A percentile compares a stretch with the other conserved stretches of the same genome.
These are phyloP conservation scores for Auriculariales sp. DNA, from an alignment of 768 basidiomycete species.

Conservation along the genomic window DNA sequence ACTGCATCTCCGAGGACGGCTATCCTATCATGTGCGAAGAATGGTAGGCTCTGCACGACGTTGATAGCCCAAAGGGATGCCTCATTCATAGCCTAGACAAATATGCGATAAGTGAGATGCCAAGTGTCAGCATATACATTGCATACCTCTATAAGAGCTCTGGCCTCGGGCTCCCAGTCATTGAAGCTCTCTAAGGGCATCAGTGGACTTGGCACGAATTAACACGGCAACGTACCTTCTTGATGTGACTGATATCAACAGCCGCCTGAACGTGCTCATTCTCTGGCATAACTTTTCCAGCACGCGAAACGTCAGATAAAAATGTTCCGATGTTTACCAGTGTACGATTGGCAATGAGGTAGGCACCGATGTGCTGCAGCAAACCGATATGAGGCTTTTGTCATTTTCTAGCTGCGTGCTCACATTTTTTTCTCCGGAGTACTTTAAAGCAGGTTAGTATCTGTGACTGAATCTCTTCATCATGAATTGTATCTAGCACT, in stretches of 20 bases:
- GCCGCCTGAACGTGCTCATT: neutral
- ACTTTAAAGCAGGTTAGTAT: too few species aligned
- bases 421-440: neutral
- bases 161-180: neutral
- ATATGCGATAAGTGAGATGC: neutral
- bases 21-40: conserved; percentile 24
- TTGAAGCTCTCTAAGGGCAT: neutral
- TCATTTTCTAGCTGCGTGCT: neutral
- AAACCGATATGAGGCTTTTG: too few species aligned
- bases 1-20: conserved; percentile 37
- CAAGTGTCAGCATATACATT: too few species aligned
- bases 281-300: neutral
- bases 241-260: neutral
- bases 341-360: neutral
- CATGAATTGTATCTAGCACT: neutral
- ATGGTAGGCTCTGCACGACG: conserved; percentile 23
- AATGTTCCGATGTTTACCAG: neutral
- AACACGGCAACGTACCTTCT: neutral
- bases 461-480: neutral
- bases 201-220: neutral
- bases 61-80: conserved; percentile 31
- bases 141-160: neutral
- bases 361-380: neutral
- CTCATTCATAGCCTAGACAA: conserved; percentile 19
- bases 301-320: neutral